Percentiles rank a stretch among this genome's conserved stretches.
Conservation (phyloP, 176 grass and related monocot genomes). For the Urochloa ruziziensis region DNA sequence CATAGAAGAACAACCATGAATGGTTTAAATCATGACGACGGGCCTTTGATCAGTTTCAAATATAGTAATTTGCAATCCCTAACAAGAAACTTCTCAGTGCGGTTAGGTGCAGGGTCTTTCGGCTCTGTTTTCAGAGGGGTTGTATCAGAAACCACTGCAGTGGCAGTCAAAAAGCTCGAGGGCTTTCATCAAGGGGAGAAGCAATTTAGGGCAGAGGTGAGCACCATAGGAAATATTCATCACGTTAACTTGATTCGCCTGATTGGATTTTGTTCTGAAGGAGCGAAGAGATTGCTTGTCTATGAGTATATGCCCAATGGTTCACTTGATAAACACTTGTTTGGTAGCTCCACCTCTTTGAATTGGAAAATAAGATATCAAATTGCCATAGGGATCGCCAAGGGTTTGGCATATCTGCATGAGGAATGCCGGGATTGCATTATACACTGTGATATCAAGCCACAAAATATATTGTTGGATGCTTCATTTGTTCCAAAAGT, state of each 20-base stretch:
- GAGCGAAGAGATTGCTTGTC: conserved; percentile 38
- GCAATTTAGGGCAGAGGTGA: conserved; percentile 56
- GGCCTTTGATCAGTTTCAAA: conserved; percentile 34
- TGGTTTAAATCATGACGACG: not conserved
- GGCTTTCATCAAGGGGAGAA: conserved; percentile 54
- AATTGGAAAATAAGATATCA: conserved; percentile 37
- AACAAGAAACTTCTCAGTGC: conserved; percentile 51
- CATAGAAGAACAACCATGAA: not conserved
- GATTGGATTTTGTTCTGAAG: conserved; percentile 48
- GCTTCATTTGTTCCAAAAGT: conserved; percentile 35
- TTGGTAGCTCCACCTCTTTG: not conserved
- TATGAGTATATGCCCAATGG: conserved; percentile 52
- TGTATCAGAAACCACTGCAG: conserved; percentile 8
- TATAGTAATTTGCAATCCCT: conserved; percentile 28
- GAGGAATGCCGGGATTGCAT: conserved; percentile 44
- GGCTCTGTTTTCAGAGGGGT: conserved; percentile 51
- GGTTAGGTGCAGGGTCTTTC: conserved; percentile 42
- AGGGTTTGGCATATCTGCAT: conserved; percentile 52
- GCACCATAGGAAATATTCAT: conserved; percentile 53
- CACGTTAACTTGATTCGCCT: conserved; percentile 46
- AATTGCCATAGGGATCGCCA: conserved; percentile 33
- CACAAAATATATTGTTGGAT: conserved; percentile 46
- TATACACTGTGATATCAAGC: conserved; percentile 57
- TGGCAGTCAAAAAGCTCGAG: conserved; percentile 52
- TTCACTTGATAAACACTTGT: conserved; percentile 31